These are phyloP conservation scores for Plantago lanceolata DNA, from an alignment of 305 asterid genomes.

Conservation along the genomic window DNA sequence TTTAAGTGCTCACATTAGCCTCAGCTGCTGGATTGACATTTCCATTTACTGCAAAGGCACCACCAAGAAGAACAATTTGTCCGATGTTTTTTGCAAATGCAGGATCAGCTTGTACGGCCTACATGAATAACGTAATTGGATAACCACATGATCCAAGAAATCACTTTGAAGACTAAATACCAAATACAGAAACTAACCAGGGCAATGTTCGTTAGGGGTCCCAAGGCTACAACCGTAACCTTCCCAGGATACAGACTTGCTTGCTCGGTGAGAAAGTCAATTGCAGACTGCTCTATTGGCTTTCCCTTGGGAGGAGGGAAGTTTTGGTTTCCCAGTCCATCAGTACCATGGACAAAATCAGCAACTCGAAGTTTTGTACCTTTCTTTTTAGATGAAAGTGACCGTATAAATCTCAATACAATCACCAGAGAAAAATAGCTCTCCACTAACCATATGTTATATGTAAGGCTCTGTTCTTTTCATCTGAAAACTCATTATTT, in stretches of 20 bases:
- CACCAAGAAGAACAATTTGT: slow-evolving; percentile 91
- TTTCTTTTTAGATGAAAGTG: slow-evolving; percentile 46
- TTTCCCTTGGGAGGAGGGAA: slow-evolving; percentile 83
- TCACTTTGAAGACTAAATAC: slow-evolving; percentile 13
- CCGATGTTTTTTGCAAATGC: slow-evolving; percentile 61
- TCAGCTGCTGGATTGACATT: slow-evolving; percentile 97
- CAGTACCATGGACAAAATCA: slow-evolving; percentile 92
- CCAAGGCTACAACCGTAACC: slow-evolving; percentile 92
- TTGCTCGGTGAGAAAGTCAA: slow-evolving; percentile 67
- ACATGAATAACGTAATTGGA: slow-evolving; percentile 27
- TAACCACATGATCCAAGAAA: slow-evolving; percentile 14
- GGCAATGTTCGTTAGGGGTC: slow-evolving; percentile 88
- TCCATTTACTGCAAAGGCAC: slow-evolving; percentile 94
- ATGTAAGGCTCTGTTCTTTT: too few relatives aligned
- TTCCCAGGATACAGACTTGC: slow-evolving; percentile 67
- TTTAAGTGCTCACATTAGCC: slow-evolving; percentile 68
- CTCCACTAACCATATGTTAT: slow-evolving; percentile 8
- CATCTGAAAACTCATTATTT: too few relatives aligned
- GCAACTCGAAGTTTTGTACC: slow-evolving; percentile 96
- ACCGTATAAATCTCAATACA: slow-evolving; percentile 22
- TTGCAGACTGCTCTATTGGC: slow-evolving; percentile 70
- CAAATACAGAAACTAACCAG: slow-evolving; percentile 44
- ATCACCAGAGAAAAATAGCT: slow-evolving; percentile 7
- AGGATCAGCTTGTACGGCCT: slow-evolving; percentile 92
- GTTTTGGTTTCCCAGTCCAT: slow-evolving; percentile 98